Evolutionary conservation across 768 basidiomycete genomes (phyloP).

Genomic region (Mycena floridula): DNA sequence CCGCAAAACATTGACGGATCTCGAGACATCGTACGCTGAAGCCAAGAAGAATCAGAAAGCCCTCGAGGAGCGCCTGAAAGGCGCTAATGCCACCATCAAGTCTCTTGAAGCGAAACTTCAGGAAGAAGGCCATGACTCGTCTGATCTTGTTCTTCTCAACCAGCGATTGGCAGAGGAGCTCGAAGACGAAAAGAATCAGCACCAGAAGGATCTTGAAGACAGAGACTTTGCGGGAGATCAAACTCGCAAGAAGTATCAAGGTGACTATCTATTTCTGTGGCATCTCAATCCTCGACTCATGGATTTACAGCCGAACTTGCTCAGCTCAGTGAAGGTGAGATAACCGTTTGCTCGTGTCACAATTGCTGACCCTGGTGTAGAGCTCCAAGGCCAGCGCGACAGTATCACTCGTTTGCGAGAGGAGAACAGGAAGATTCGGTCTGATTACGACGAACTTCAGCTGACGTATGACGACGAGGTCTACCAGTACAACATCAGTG

Average conservation of each 20-base stretch:
- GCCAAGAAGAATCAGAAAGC: conserved; percentile 46
- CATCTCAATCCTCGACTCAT: neutral
- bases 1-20: conserved; percentile 53
- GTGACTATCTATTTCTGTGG: conserved; percentile 30
- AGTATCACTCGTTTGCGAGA: conserved; percentile 70
- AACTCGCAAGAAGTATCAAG: conserved; percentile 83
- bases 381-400: conserved; percentile 75
- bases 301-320: conserved; percentile 57
- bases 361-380: conserved; percentile 26
- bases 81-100: conserved; percentile 44
- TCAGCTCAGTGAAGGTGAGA: conserved; percentile 69
- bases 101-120: conserved; percentile 62
- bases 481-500: conserved; percentile 60
- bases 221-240: conserved; percentile 75
- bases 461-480: conserved; percentile 72
- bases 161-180: conserved; percentile 70
- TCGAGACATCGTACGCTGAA: conserved; percentile 52
- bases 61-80: conserved; percentile 40
- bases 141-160: conserved; percentile 58
- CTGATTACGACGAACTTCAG: conserved; percentile 72
- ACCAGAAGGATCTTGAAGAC: conserved; percentile 75
- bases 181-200: conserved; percentile 72
- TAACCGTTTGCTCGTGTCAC: conserved; percentile 2
- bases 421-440: conserved; percentile 72
- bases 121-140: conserved; percentile 60